These are phyloP conservation scores for Allium fistulosum DNA, from an alignment of 106 monocot species.

Conservation along the genomic window DNA sequence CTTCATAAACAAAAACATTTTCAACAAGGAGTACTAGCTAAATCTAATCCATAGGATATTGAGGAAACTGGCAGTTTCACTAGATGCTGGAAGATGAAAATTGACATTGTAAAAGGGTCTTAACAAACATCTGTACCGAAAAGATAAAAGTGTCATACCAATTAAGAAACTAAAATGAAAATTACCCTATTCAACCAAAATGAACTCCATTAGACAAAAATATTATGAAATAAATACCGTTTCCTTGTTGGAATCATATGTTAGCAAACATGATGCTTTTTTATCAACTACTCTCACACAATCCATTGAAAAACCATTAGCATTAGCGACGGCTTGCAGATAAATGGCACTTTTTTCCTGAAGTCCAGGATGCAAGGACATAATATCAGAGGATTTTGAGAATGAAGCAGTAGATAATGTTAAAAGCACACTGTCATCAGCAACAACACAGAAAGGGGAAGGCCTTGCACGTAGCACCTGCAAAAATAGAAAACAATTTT, in stretches of 20 bases:
- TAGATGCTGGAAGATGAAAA: too few relatives aligned
- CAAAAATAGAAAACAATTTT: background rate
- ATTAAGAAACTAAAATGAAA: too few relatives aligned
- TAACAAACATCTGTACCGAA: too few relatives aligned
- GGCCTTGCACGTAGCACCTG: conserved; percentile 50
- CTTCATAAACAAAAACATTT: too few relatives aligned
- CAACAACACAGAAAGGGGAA: conserved; percentile 64
- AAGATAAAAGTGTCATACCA: too few relatives aligned
- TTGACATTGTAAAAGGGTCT: too few relatives aligned
- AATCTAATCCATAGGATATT: too few relatives aligned
- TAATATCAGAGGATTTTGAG: conserved; percentile 39
- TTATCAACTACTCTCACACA: conserved; percentile 48
- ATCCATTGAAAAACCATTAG: conserved; percentile 62
- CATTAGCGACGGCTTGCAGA: conserved; percentile 48
- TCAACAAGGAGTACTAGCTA: too few relatives aligned
- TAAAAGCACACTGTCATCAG: conserved; percentile 86
- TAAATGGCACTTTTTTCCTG: conserved; percentile 46
- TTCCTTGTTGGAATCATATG: conserved; percentile 26
- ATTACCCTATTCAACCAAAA: too few relatives aligned
- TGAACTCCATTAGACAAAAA: too few relatives aligned
- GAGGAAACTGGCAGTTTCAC: too few relatives aligned
- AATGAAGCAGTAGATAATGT: conserved; percentile 40
- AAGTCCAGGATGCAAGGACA: conserved; percentile 57
- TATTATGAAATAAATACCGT: conserved; percentile 14
- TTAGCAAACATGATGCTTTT: conserved; percentile 40